Conservation (phyloP, 2,329 filamentous ascomycete genomes). For the Thielaviopsis punctulata region DNA sequence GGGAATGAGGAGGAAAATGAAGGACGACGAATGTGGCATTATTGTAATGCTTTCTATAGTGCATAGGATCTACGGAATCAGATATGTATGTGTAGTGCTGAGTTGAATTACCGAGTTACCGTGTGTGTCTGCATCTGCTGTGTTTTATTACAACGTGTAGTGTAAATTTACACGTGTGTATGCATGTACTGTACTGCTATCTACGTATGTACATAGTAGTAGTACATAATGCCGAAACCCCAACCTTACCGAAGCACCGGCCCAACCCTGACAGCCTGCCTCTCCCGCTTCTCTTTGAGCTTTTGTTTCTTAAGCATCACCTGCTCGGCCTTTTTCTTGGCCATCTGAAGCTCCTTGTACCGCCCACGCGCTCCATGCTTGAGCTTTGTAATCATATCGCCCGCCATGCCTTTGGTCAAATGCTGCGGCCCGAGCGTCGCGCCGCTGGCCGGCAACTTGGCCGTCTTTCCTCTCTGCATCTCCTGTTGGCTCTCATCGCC, state of each 20-base stretch:
- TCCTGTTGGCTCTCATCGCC: too few relatives aligned
- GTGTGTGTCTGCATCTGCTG: too few relatives aligned
- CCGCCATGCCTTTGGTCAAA: slow-evolving; percentile 63
- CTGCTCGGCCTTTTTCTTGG: slow-evolving; percentile 30
- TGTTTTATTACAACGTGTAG: too few relatives aligned
- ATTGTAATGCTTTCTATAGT: too few relatives aligned
- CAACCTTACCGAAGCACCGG: slow-evolving; percentile 24
- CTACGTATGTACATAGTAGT: too few relatives aligned
- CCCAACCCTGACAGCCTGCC: slow-evolving; percentile 39
- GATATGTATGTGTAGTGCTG: too few relatives aligned
- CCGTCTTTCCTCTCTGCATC: background rate
- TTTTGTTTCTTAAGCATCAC: slow-evolving; percentile 22
- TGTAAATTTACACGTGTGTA: too few relatives aligned
- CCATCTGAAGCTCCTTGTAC: slow-evolving; percentile 35
- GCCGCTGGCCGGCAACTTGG: background rate
- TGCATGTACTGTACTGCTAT: too few relatives aligned
- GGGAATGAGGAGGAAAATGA: background rate
- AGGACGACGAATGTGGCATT: too few relatives aligned
- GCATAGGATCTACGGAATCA: too few relatives aligned
- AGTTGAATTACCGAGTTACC: too few relatives aligned
- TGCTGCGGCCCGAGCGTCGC: slow-evolving; percentile 29
- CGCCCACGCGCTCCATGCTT: slow-evolving; percentile 61
- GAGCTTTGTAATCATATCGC: slow-evolving; percentile 84
- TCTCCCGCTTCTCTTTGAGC: slow-evolving; percentile 22
- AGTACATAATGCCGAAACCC: too few relatives aligned